Conservation (phyloP, 805 yeast species). For the Debaryomyces hansenii region DNA sequence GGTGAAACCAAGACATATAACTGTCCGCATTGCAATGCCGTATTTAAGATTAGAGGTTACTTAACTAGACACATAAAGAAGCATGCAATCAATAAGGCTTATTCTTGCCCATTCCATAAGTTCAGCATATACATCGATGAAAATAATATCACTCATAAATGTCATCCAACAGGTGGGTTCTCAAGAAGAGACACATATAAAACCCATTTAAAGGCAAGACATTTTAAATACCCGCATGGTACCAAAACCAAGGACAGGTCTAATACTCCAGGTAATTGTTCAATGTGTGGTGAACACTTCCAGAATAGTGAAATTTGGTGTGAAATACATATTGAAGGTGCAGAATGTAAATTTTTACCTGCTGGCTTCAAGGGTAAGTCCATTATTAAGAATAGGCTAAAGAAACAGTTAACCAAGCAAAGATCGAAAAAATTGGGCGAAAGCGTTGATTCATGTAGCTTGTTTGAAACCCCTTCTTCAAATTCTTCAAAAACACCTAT, state of each 20-base stretch:
- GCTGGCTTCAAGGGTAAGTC: conserved; percentile 45
- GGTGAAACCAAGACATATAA: conserved; percentile 28
- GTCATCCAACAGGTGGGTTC: conserved; percentile 60
- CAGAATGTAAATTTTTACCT: conserved; percentile 47
- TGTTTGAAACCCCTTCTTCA: conserved; percentile 9
- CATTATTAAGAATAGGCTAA: conserved; percentile 42
- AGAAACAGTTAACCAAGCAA: conserved; percentile 31
- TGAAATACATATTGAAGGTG: conserved; percentile 49
- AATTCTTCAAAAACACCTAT: conserved; percentile 8
- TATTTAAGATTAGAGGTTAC: conserved; percentile 53
- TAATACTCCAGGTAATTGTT: conserved; percentile 48
- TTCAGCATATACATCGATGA: conserved; percentile 37
- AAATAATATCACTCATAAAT: conserved; percentile 41
- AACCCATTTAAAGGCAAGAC: conserved; percentile 57
- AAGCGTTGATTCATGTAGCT: conserved; percentile 5
- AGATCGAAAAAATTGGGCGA: conserved; percentile 7
- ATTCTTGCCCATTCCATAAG: conserved; percentile 52
- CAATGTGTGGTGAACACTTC: conserved; percentile 54
- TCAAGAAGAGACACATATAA: conserved; percentile 61
- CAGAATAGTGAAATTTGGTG: conserved; percentile 53
- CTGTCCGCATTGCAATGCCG: conserved; percentile 50
- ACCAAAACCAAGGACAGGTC: conserved; percentile 47
- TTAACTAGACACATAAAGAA: conserved; percentile 57
- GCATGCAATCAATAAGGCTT: conserved; percentile 52
- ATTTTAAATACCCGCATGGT: conserved; percentile 58